Evolutionary conservation across 495 filamentous ascomycete species (phyloP).

Genomic region (Penicillium silybi): DNA sequence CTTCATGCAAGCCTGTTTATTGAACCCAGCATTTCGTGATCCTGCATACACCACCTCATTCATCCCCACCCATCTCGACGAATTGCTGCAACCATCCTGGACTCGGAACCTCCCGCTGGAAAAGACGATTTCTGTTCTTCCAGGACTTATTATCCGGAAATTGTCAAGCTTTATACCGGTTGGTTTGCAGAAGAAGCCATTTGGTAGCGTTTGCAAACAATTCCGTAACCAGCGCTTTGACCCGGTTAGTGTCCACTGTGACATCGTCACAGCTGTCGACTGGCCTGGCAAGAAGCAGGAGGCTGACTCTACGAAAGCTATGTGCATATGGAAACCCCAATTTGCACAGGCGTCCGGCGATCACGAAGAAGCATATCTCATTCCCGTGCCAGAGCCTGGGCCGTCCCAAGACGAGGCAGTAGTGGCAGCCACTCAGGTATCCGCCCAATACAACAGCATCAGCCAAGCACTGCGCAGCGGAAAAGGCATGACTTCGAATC

Average conservation of each 20-base stretch:
- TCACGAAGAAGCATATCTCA: background rate
- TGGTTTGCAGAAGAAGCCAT: constrained; percentile 1
- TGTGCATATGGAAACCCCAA: constrained; percentile 18
- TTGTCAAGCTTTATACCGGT: background rate
- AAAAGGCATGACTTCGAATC: background rate
- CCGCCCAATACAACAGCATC: constrained; percentile 15
- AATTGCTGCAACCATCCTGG: constrained; percentile 46
- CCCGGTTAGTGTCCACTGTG: constrained; percentile 15
- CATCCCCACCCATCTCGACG: constrained; percentile 68
- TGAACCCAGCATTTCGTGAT: constrained; percentile 65
- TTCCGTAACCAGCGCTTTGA: constrained; percentile 24
- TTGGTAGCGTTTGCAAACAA: constrained; percentile 15
- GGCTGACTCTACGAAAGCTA: background rate
- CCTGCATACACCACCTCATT: constrained; percentile 86
- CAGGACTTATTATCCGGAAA: constrained; percentile 5
- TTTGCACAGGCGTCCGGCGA: background rate
- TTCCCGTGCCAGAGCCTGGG: background rate
- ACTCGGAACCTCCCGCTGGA: background rate
- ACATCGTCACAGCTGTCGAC: constrained; percentile 8
- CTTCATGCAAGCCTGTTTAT: constrained; percentile 73
- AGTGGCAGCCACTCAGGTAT: constrained; percentile 3
- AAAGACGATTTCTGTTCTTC: constrained; percentile 5
- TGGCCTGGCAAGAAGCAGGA: constrained; percentile 8
- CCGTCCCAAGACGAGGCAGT: background rate
- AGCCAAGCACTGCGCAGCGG: constrained; percentile 11